phyloP scores from a whole-genome alignment of 1,139 yeast genomes.

The Debaryomyces udenii region DNA sequence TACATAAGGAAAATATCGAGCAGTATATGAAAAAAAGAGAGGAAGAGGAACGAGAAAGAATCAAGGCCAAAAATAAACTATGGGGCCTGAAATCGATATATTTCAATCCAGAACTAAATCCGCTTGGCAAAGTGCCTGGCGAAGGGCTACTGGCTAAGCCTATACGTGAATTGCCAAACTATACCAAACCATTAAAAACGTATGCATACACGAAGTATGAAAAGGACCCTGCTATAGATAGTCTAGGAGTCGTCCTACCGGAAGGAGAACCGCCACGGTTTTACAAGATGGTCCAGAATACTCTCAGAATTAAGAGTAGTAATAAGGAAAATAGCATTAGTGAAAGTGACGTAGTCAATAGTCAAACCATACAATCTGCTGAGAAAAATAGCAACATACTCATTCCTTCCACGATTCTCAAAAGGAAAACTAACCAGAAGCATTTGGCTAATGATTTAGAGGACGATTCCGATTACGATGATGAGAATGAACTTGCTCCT shows the following conservation, averaged over 20 bases:
- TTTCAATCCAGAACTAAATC: constrained; percentile 51
- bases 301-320: constrained; percentile 16
- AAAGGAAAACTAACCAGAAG: constrained; percentile 8
- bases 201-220: constrained; percentile 16
- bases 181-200: constrained; percentile 29
- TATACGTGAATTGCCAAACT: constrained; percentile 24
- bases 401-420: constrained; percentile 6
- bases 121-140: constrained; percentile 48
- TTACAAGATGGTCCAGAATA: constrained; percentile 43
- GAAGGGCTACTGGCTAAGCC: constrained; percentile 11
- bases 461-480: constrained; percentile 11
- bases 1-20: constrained; percentile 35
- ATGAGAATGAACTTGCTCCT: constrained; percentile 14
- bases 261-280: constrained; percentile 43
- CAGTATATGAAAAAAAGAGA: constrained; percentile 25
- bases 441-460: constrained; percentile 1
- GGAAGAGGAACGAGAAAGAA: constrained; percentile 18
- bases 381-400: constrained; percentile 6
- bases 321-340: not conserved
- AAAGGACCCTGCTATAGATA: constrained; percentile 33
- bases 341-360: not conserved
- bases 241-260: constrained; percentile 36
- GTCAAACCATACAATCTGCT: constrained; percentile 1
- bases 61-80: constrained; percentile 28
- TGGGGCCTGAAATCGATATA: constrained; percentile 45